A percentile compares a stretch with the other conserved stretches of the same genome.
phyloP scores from a whole-genome alignment of 495 filamentous ascomycete genomes.

The Acidiella bohemica region DNA sequence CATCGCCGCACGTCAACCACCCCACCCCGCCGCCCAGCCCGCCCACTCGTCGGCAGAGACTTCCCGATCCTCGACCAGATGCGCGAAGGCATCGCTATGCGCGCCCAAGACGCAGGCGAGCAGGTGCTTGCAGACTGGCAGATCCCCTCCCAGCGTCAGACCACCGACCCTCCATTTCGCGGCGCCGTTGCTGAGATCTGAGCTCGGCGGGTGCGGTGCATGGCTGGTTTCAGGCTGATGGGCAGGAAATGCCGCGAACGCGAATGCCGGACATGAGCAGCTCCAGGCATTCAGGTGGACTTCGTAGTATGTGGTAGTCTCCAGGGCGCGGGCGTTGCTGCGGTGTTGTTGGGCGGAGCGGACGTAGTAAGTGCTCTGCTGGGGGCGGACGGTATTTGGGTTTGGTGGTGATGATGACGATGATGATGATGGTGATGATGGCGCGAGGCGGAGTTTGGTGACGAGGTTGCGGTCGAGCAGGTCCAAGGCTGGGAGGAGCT shows the following conservation, averaged over 20 bases:
- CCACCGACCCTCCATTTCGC: conserved; percentile 38
- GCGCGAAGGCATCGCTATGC: conserved; percentile 46
- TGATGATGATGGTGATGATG: not conserved
- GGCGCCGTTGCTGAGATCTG: conserved; percentile 4
- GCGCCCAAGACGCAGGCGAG: conserved; percentile 71
- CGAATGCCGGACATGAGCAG: conserved; percentile 75
- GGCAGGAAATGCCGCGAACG: conserved; percentile 50
- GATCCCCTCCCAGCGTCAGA: conserved; percentile 27
- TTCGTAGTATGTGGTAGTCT: conserved; percentile 40
- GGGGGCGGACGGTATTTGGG: not conserved
- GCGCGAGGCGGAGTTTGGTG: conserved; percentile 25
- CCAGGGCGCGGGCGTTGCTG: conserved; percentile 16
- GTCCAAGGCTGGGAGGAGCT: conserved; percentile 63
- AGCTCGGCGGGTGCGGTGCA: conserved; percentile 2
- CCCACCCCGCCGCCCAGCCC: conserved; percentile 58
- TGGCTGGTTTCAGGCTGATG: not conserved
- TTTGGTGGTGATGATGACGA: not conserved
- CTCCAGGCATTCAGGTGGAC: conserved; percentile 70
- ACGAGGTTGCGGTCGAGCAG: conserved; percentile 64
- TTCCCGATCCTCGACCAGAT: conserved; percentile 39
- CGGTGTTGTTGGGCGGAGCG: conserved; percentile 24
- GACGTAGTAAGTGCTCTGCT: conserved; percentile 29
- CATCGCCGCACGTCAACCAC: conserved; percentile 9
- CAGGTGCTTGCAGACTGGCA: conserved; percentile 76
- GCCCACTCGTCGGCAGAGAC: conserved; percentile 56